These are phyloP conservation scores for Aspergillus sp. DNA, from an alignment of 2,329 filamentous ascomycete genomes.

Conservation along the genomic window DNA sequence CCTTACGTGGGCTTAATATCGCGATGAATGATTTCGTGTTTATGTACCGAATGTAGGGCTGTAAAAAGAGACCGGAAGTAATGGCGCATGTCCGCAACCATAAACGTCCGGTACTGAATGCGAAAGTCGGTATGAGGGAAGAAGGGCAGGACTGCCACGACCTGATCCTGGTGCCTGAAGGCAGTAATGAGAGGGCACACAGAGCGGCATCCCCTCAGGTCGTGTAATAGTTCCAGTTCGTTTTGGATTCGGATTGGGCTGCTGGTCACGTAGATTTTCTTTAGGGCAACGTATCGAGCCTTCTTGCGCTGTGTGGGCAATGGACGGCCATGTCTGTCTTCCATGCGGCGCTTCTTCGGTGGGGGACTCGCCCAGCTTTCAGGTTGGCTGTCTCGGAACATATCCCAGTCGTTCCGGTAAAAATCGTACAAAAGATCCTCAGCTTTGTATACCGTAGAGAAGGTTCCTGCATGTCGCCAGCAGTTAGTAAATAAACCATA, in stretches of 20 bases:
- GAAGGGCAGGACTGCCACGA: constrained; percentile 88
- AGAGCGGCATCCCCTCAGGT: constrained; percentile 69
- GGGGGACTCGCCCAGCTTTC: constrained; percentile 63
- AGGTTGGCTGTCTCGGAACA: constrained; percentile 52
- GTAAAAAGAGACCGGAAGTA: constrained; percentile 86
- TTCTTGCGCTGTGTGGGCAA: constrained; percentile 35
- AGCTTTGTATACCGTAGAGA: constrained; percentile 98
- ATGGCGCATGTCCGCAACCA: constrained; percentile 71
- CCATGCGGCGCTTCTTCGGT: constrained; percentile 44
- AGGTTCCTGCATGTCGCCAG: constrained; percentile 59
- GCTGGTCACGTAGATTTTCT: constrained; percentile 98
- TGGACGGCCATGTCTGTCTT: constrained; percentile 25
- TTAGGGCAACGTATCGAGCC: constrained; percentile 84
- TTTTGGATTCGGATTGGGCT: constrained; percentile 90
- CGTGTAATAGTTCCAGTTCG: constrained; percentile 85
- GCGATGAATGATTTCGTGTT: constrained; percentile 75
- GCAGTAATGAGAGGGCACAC: constrained; percentile 95
- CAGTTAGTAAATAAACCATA: constrained; percentile 2
- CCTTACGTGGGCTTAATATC: constrained; percentile 84
- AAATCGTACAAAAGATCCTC: constrained; percentile 80
- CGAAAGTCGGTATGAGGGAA: constrained; percentile 94
- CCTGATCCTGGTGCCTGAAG: constrained; percentile 90
- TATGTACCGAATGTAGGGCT: constrained; percentile 74
- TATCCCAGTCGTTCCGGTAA: constrained; percentile 81
- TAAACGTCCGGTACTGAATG: constrained; percentile 81